Evolutionary conservation across 495 filamentous ascomycete species (phyloP).

Genomic region (Elaphomyces granulatus): DNA sequence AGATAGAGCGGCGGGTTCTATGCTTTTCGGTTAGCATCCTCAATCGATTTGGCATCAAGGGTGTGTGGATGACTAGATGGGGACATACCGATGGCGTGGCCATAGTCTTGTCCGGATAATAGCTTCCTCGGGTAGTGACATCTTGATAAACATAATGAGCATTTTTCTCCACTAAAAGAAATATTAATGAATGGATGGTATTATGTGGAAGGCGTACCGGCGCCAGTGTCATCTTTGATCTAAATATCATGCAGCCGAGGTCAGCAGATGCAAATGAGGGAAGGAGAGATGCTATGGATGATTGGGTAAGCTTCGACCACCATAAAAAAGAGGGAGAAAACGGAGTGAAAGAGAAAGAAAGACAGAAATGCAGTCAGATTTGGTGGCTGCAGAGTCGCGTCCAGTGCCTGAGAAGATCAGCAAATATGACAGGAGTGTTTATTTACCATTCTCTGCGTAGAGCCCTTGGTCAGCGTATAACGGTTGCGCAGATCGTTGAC

Average conservation of each 20-base stretch:
- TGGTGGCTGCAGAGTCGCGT: slow-evolving; percentile 20
- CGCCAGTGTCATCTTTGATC: slow-evolving; percentile 99
- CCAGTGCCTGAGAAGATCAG: slow-evolving; percentile 61
- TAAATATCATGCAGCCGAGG: slow-evolving; percentile 82
- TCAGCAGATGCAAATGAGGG: slow-evolving; percentile 96
- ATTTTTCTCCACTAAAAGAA: slow-evolving; percentile 35
- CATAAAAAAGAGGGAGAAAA: slow-evolving; percentile 37
- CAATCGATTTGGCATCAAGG: slow-evolving; percentile 1
- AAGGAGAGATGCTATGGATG: slow-evolving; percentile 54
- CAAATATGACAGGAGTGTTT: slow-evolving; percentile 46
- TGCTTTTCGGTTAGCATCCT: slow-evolving; percentile 2
- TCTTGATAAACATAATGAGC: slow-evolving; percentile 64
- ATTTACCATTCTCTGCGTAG: slow-evolving; percentile 99
- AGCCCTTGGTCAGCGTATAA: slow-evolving; percentile 94
- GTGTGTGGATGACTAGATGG: background rate
- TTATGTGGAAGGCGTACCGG: slow-evolving; percentile 70
- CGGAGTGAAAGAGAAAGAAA: slow-evolving; percentile 12
- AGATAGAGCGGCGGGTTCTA: slow-evolving; percentile 91
- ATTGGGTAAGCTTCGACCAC: slow-evolving; percentile 73
- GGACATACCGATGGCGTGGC: slow-evolving; percentile 72
- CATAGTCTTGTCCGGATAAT: slow-evolving; percentile 96
- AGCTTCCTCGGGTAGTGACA: slow-evolving; percentile 95
- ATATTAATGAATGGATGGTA: slow-evolving; percentile 27
- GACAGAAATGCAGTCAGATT: slow-evolving; percentile 16
- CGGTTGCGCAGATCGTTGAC: slow-evolving; percentile 96